A percentile compares a stretch with the other conserved stretches of the same genome.
Evolutionary conservation across 495 filamentous ascomycete species (phyloP).

Genomic region (Cercophora sp.): DNA sequence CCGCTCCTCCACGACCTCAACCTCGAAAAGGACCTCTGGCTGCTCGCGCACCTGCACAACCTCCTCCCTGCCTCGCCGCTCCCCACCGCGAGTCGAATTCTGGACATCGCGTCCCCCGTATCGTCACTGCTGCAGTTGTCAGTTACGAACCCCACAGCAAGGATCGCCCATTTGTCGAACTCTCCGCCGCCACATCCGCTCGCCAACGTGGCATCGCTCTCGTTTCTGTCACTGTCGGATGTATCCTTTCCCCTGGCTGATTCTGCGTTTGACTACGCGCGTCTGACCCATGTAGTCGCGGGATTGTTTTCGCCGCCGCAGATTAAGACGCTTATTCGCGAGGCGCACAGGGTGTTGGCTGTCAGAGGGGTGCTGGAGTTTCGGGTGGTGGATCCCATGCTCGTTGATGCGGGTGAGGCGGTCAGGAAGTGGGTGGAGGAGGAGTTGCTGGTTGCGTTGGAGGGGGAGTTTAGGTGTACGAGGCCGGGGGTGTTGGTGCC

Average conservation of each 20-base stretch:
- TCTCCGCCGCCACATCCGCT: neutral
- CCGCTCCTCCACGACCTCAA: neutral
- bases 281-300: neutral
- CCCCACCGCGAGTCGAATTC: slow-evolving; percentile 3
- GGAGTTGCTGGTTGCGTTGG: neutral
- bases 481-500: slow-evolving; percentile 4
- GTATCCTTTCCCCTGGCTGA: neutral
- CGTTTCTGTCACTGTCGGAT: neutral
- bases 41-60: neutral
- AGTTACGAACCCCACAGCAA: neutral
- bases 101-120: neutral
- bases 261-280: slow-evolving; percentile 1
- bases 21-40: slow-evolving; percentile 5
- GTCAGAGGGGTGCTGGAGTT: slow-evolving; percentile 5
- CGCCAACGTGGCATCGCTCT: neutral
- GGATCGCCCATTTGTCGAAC: neutral
- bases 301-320: neutral
- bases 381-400: slow-evolving; percentile 2
- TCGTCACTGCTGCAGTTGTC: neutral
- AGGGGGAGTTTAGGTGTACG: neutral
- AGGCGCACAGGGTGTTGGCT: slow-evolving; percentile 4
- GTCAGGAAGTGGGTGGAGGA: neutral
- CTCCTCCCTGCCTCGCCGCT: neutral
- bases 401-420: neutral
- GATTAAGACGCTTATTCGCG: neutral